A percentile compares a stretch with the other conserved stretches of the same genome.
Evolutionary conservation across 805 yeast genomes (phyloP).

Genomic region (Yamadazyma paraphyllophila): DNA sequence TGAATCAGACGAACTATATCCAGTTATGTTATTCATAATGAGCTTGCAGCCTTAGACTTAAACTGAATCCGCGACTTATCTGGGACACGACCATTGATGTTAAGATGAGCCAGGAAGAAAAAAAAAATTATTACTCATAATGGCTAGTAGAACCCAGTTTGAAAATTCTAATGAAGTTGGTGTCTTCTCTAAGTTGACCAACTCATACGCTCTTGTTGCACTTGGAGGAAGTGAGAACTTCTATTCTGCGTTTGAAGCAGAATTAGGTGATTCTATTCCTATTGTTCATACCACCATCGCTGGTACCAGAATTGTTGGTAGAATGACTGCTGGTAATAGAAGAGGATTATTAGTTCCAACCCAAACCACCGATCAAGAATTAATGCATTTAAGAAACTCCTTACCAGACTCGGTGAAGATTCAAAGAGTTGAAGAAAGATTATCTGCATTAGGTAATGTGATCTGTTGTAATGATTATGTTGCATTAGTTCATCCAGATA

Average conservation of each 20-base stretch:
- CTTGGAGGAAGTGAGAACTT: conserved; percentile 88
- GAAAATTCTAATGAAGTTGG: conserved; percentile 66
- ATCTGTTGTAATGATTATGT: conserved; percentile 98
- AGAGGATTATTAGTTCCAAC: conserved; percentile 96
- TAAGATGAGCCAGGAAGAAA: conserved; percentile 5
- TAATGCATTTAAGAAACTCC: conserved; percentile 94
- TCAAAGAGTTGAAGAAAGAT: conserved; percentile 96
- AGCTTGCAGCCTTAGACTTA: too few relatives aligned
- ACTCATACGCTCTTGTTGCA: conserved; percentile 93
- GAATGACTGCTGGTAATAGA: conserved; percentile 98
- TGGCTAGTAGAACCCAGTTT: conserved; percentile 50
- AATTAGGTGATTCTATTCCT: conserved; percentile 93
- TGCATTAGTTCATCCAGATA: conserved; percentile 98
- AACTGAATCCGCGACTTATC: too few relatives aligned
- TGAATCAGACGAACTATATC: neutral
- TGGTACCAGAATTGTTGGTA: conserved; percentile 95
- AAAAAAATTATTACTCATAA: conserved; percentile 14
- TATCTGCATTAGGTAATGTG: conserved; percentile 95
- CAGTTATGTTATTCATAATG: neutral
- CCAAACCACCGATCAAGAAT: conserved; percentile 97
- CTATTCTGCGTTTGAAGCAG: conserved; percentile 95
- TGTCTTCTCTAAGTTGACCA: conserved; percentile 91
- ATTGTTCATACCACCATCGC: conserved; percentile 97
- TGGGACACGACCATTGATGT: conserved; percentile 4
- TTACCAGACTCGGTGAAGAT: conserved; percentile 93